Evolutionary conservation across 305 asterid genomes (phyloP), one percentile per base, ranked within the genome.

Genomic region (Fraxinus platypoda): DNA sequence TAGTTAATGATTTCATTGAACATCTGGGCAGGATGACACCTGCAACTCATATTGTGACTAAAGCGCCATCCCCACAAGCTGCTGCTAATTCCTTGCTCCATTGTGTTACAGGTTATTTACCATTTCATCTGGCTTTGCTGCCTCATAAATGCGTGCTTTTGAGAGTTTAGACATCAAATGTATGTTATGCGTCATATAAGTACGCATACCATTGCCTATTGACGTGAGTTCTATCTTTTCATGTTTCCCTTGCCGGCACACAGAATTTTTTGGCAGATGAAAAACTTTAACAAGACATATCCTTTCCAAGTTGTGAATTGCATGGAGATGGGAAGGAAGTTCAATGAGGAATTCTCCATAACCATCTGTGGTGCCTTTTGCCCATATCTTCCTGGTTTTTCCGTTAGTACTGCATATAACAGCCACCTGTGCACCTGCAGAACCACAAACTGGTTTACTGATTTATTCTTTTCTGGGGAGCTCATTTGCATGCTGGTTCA

Each of bases 251-350:
- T 81, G 91, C 41, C 79, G 76, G 85, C 98, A 95, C 34, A 59
- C 85, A n/a, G 89, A 88, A 43, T 76, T 79, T 82, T 74, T 89
- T 6, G 99, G 98, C 4, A 94, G 86, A 75, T 80, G 90, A 82
- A 88, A 79, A 37, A 94, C 90, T 78, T 84, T 81, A 75, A 93
- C 91, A 0, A 62, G 62, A 8, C 98, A 93, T 28, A 73, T 59
- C 34, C 82, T 90, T 86, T 94, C 97, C 80, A 92, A 54, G 83
- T 90, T 83, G 62, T 95, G 92, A 52, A 90, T 85, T 2, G 98
- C 92, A 81, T 94, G 98, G 85, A 94, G 94, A 84, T 90, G 92
- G 21, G 97, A 94, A 34, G 98, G 98, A 25, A 93, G 90, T 75
- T 93, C 97, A 0, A 95, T 87, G 54, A 84, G 62, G 86, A 91